Conservation (phyloP, 495 filamentous ascomycete species). For the Annulohypoxylon nitens region DNA sequence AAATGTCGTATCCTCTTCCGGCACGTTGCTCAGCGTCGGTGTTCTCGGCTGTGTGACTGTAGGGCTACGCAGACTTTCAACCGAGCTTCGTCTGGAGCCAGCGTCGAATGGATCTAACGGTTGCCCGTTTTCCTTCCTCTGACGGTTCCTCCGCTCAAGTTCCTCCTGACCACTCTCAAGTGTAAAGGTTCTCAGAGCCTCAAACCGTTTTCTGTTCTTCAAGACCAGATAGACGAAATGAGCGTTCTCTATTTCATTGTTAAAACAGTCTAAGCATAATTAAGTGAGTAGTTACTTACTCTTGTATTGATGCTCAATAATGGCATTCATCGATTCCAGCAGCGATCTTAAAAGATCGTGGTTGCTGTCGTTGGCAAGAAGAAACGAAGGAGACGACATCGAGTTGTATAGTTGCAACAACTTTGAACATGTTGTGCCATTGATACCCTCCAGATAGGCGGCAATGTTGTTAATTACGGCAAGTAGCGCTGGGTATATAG, state of each 20-base stretch:
- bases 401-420: conserved; percentile 90
- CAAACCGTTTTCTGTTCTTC: conserved; percentile 83
- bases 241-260: conserved; percentile 74
- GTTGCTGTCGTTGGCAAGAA: conserved; percentile 96
- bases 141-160: conserved; percentile 82
- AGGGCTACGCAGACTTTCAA: conserved; percentile 79
- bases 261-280: conserved; percentile 39
- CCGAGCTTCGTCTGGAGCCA: conserved; percentile 69
- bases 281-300: conserved; percentile 63
- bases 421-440: conserved; percentile 80
- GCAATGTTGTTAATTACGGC: conserved; percentile 95
- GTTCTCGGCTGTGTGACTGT: conserved; percentile 66
- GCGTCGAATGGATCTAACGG: conserved; percentile 60
- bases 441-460: conserved; percentile 82
- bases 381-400: conserved; percentile 94
- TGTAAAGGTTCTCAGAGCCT: conserved; percentile 90
- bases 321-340: conserved; percentile 90
- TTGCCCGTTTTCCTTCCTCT: conserved; percentile 74
- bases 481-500: conserved; percentile 91
- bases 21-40: conserved; percentile 78
- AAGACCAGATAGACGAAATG: conserved; percentile 86
- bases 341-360: conserved; percentile 84
- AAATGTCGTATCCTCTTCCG: conserved; percentile 83
- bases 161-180: conserved; percentile 96
- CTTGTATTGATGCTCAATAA: conserved; percentile 90